phyloP scores from a whole-genome alignment of 805 yeast genomes.

The Wickerhamomyces rabaulensis region DNA sequence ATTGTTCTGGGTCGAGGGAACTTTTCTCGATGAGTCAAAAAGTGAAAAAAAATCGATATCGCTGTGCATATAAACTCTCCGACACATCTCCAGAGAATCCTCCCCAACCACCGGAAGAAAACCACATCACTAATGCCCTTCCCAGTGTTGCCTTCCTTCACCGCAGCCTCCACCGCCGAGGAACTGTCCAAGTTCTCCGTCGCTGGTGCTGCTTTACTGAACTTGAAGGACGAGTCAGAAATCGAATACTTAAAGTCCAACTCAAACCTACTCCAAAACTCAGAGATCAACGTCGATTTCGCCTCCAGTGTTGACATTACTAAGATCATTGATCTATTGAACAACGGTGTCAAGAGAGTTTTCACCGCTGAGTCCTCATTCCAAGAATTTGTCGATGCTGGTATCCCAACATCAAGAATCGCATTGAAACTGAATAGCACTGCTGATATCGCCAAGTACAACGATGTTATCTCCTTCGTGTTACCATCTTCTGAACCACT shows the following conservation, averaged over 20 bases:
- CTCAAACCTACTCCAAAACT: slow-evolving; percentile 9
- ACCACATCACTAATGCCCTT: slow-evolving; percentile 27
- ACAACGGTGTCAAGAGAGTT: slow-evolving; percentile 51
- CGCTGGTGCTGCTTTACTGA: slow-evolving; percentile 24
- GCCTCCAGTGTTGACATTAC: slow-evolving; percentile 25
- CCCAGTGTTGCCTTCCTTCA: slow-evolving; percentile 32
- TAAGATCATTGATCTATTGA: slow-evolving; percentile 50
- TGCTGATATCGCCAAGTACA: slow-evolving; percentile 5
- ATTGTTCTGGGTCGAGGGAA: neutral
- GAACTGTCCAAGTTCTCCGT: slow-evolving; percentile 14
- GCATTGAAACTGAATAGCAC: slow-evolving; percentile 7
- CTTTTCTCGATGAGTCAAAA: neutral
- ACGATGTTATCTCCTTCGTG: slow-evolving; percentile 13
- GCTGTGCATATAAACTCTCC: neutral
- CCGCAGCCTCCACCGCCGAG: slow-evolving; percentile 6
- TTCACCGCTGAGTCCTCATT: slow-evolving; percentile 31
- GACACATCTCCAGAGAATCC: too few species aligned
- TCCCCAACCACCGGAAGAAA: neutral
- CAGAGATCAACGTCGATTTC: slow-evolving; percentile 23
- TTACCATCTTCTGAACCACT: slow-evolving; percentile 16
- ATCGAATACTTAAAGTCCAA: slow-evolving; percentile 17
- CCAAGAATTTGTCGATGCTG: slow-evolving; percentile 33
- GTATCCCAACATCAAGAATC: slow-evolving; percentile 39
- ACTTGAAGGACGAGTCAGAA: slow-evolving; percentile 17
- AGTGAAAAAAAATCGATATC: too few species aligned